Evolutionary conservation across 768 basidiomycete species (phyloP).

Genomic region (Pleurotus ostreatus): DNA sequence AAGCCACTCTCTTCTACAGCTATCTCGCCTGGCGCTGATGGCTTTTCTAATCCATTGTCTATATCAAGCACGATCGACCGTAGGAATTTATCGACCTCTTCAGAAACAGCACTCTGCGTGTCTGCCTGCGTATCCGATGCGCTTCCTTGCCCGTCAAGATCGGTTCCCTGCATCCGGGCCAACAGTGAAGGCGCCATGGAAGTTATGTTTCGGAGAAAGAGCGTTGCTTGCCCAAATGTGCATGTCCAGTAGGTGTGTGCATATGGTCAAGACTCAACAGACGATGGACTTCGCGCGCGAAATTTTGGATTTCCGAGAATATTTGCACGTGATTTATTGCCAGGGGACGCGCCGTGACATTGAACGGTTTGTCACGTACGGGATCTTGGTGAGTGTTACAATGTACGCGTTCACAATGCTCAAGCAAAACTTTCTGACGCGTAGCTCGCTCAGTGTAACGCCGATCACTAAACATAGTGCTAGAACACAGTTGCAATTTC

Average conservation of each 20-base stretch:
- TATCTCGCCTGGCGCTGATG: neutral
- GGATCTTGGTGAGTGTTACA: too few relatives aligned
- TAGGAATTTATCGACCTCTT: neutral
- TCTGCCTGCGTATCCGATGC: neutral
- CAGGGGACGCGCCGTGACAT: too few relatives aligned
- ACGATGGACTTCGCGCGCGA: too few relatives aligned
- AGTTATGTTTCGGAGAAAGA: neutral
- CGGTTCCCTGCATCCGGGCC: neutral
- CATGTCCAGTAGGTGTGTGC: neutral
- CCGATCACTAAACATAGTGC: too few relatives aligned
- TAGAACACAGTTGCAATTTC: too few relatives aligned
- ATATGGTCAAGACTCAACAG: neutral
- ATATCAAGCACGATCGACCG: neutral
- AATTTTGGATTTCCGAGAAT: too few relatives aligned
- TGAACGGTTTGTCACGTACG: too few relatives aligned
- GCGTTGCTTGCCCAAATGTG: neutral
- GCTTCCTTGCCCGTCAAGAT: neutral
- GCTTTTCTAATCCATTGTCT: neutral
- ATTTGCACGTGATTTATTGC: too few relatives aligned
- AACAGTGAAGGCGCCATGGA: neutral
- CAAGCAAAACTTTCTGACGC: too few relatives aligned
- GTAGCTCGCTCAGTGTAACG: too few relatives aligned
- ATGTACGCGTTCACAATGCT: too few relatives aligned
- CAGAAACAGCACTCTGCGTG: neutral
- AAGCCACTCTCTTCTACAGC: neutral